phyloP scores from a whole-genome alignment of 108 stramenopile species.

The Nitzschia palea region DNA sequence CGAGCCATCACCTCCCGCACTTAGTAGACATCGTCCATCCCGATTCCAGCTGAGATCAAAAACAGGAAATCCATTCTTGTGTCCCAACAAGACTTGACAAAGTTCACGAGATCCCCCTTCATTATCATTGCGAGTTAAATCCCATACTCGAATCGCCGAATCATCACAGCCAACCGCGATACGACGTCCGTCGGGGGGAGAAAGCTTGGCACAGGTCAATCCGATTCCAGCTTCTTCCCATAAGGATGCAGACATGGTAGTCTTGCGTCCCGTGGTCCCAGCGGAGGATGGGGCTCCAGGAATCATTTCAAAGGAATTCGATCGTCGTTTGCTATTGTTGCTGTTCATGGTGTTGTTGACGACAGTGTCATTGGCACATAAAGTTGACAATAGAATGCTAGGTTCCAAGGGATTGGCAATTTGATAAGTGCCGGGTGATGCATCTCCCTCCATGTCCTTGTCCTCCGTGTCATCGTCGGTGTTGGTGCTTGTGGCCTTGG shows the following conservation, averaged over 20 bases:
- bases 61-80: slow-evolving; percentile 89
- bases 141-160: slow-evolving; percentile 71
- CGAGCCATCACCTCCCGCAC: slow-evolving; percentile 87
- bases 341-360: background rate
- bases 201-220: slow-evolving; percentile 73
- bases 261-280: background rate
- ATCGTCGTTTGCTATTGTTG: background rate
- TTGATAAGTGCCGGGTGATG: background rate
- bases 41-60: slow-evolving; percentile 88
- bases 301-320: background rate
- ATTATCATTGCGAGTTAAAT: slow-evolving; percentile 27
- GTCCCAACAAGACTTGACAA: slow-evolving; percentile 76
- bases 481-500: background rate
- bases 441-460: slow-evolving; percentile 1
- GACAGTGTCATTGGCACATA: slow-evolving; percentile 40
- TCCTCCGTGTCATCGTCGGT: background rate
- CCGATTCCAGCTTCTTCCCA: slow-evolving; percentile 85
- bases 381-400: slow-evolving; percentile 63
- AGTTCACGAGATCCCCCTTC: slow-evolving; percentile 28
- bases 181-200: slow-evolving; percentile 74
- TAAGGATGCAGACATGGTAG: slow-evolving; percentile 15
- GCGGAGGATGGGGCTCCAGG: slow-evolving; percentile 4
- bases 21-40: slow-evolving; percentile 77
- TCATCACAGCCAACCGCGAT: slow-evolving; percentile 88
- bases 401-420: slow-evolving; percentile 68